Evolutionary conservation across 768 basidiomycete genomes (phyloP).

Genomic region (Podaxis sp.): DNA sequence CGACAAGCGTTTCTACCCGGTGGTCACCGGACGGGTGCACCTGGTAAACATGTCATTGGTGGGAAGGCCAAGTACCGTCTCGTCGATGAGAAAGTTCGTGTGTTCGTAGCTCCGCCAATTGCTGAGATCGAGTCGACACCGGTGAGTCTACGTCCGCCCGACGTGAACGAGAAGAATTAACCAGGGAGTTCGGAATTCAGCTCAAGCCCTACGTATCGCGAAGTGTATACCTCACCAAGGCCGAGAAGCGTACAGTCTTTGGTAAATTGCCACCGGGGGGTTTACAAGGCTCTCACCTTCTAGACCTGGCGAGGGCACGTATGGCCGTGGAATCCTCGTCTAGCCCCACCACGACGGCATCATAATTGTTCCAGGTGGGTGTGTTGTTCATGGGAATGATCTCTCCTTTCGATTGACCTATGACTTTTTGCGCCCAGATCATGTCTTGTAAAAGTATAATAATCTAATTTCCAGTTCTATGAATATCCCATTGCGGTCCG

Average conservation of each 20-base stretch:
- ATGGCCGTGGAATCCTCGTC: constrained; percentile 3
- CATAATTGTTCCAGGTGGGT: neutral
- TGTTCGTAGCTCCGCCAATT: constrained; percentile 79
- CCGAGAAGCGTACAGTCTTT: constrained; percentile 36
- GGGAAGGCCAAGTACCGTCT: constrained; percentile 83
- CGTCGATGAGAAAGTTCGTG: constrained; percentile 78
- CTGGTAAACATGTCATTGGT: constrained; percentile 77
- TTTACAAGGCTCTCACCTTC: neutral
- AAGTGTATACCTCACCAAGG: constrained; percentile 37
- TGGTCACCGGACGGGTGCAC: constrained; percentile 84
- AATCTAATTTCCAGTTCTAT: neutral
- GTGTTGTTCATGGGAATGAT: neutral
- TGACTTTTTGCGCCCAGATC: neutral
- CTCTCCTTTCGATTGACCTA: neutral
- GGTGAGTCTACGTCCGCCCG: constrained; percentile 37
- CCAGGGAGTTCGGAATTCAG: constrained; percentile 31
- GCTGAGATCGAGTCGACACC: constrained; percentile 57
- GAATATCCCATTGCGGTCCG: neutral
- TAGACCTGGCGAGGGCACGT: neutral
- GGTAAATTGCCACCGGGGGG: constrained; percentile 26
- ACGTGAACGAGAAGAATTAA: neutral
- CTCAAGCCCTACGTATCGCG: constrained; percentile 69
- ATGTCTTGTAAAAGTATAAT: constrained; percentile 9
- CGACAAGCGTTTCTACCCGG: constrained; percentile 83
- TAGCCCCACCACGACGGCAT: neutral